A percentile compares a stretch with the other conserved stretches of the same genome.
Evolutionary conservation across 2,329 filamentous ascomycete species (phyloP).

Genomic region (Neurospora sp.): DNA sequence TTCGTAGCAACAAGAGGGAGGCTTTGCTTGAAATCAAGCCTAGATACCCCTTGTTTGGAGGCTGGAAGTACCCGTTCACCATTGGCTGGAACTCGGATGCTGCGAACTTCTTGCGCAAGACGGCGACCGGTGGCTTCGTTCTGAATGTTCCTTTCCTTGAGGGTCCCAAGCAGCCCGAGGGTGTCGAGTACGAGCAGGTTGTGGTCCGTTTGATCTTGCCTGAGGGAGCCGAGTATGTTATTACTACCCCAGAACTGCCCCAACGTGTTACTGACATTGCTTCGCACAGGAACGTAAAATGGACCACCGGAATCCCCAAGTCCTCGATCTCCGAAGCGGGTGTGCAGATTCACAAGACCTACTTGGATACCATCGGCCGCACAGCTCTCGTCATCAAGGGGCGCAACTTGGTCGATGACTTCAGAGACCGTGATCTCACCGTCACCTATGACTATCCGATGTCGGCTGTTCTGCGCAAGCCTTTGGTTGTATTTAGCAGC

Average conservation of each 20-base stretch:
- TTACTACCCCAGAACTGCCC: conserved; percentile 2
- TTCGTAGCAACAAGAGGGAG: conserved; percentile 66
- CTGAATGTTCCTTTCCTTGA: conserved; percentile 89
- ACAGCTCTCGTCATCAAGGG: conserved; percentile 73
- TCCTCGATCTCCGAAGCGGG: conserved; percentile 48
- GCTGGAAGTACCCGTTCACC: conserved; percentile 96
- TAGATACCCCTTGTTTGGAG: conserved; percentile 90
- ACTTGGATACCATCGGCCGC: conserved; percentile 86
- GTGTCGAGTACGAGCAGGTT: conserved; percentile 74
- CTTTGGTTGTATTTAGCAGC: conserved; percentile 67
- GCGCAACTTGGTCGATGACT: conserved; percentile 81
- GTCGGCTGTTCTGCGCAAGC: conserved; percentile 70
- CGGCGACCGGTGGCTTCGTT: conserved; percentile 60
- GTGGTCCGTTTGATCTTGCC: conserved; percentile 77
- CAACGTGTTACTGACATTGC: conserved; percentile 27
- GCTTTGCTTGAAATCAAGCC: conserved; percentile 85
- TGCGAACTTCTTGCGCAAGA: conserved; percentile 61
- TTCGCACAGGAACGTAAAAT: conserved; percentile 64
- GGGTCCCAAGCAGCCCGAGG: conserved; percentile 77
- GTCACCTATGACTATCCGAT: conserved; percentile 82
- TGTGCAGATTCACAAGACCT: conserved; percentile 67
- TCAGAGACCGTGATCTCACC: conserved; percentile 71
- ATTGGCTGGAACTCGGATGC: conserved; percentile 92
- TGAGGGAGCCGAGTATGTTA: conserved; percentile 71
- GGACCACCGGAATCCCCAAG: conserved; percentile 60